Percentiles rank a stretch among this genome's conserved stretches.
phyloP scores from a whole-genome alignment of 1,284 basidiomycete genomes.

The Melampsora abietis-canadensis region DNA sequence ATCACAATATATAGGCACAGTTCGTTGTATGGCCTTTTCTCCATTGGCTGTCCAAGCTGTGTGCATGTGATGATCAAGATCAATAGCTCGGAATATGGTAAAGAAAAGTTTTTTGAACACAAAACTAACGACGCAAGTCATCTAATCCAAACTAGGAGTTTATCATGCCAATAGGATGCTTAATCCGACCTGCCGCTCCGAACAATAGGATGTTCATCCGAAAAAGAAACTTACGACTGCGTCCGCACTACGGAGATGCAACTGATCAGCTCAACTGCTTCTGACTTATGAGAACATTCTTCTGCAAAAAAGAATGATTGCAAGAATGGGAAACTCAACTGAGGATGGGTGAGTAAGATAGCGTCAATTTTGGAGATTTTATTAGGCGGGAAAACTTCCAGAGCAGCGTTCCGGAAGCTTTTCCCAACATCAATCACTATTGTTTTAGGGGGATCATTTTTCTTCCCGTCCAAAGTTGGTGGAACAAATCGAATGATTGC shows the following conservation, averaged over 20 bases:
- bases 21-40: slow-evolving; percentile 61
- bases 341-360: slow-evolving; percentile 71
- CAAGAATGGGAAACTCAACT: slow-evolving; percentile 64
- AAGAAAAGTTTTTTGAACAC: too few relatives aligned
- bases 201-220: background rate
- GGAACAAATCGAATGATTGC: slow-evolving; percentile 54
- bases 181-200: too few relatives aligned
- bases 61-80: background rate
- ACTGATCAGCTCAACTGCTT: too few relatives aligned
- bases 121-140: slow-evolving; percentile 65
- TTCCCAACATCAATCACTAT: slow-evolving; percentile 76
- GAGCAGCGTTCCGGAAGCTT: slow-evolving; percentile 69
- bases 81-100: too few relatives aligned
- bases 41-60: slow-evolving; percentile 67
- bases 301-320: too few relatives aligned
- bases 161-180: too few relatives aligned
- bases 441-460: slow-evolving; percentile 54
- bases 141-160: slow-evolving; percentile 65
- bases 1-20: slow-evolving; percentile 71
- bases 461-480: background rate
- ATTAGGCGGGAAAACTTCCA: slow-evolving; percentile 76
- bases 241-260: slow-evolving; percentile 8
- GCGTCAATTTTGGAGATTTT: slow-evolving; percentile 71
- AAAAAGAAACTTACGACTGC: slow-evolving; percentile 21
- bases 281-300: too few relatives aligned